Conservation (phyloP, 257 asterid species). For the Primulina huaijiensis region DNA sequence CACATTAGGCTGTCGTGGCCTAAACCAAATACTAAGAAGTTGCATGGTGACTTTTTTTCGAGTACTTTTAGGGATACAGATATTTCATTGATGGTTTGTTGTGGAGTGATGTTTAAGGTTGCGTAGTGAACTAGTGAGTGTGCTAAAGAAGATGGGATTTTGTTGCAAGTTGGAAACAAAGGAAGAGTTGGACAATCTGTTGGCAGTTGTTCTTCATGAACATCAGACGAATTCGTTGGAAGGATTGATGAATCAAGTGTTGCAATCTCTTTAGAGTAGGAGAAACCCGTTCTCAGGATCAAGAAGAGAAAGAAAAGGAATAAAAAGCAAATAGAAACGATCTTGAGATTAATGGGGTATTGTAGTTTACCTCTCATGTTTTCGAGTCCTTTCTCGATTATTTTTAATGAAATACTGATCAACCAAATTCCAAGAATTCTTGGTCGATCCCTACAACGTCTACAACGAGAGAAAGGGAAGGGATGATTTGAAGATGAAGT, state of each 20-base stretch:
- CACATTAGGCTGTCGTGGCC: conserved; percentile 94
- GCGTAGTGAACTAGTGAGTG: conserved; percentile 72
- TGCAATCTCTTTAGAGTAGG: conserved; percentile 15
- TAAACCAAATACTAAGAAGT: conserved; percentile 75
- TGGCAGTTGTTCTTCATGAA: conserved; percentile 21
- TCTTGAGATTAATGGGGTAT: conserved; percentile 37
- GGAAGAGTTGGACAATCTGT: conserved; percentile 26
- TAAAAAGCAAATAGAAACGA: conserved; percentile 35
- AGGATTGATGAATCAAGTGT: conserved; percentile 1
- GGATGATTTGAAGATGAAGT: conserved; percentile 21
- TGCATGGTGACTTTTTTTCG: conserved; percentile 66
- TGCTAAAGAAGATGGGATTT: conserved; percentile 65
- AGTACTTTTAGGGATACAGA: conserved; percentile 64
- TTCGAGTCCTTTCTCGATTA: background rate
- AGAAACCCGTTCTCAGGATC: conserved; percentile 34
- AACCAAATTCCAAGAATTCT: background rate
- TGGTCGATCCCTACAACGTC: background rate
- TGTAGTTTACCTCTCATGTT: conserved; percentile 41
- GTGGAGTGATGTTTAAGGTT: conserved; percentile 82
- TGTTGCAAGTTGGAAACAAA: conserved; percentile 47
- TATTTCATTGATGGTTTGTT: conserved; percentile 72
- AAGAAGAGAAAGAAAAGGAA: conserved; percentile 40
- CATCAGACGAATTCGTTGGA: conserved; percentile 18
- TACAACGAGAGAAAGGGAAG: background rate
- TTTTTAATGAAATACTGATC: background rate